Base-by-base conservation (phyloP, 768 basidiomycete species). In the Boletellus sp. region DNA sequence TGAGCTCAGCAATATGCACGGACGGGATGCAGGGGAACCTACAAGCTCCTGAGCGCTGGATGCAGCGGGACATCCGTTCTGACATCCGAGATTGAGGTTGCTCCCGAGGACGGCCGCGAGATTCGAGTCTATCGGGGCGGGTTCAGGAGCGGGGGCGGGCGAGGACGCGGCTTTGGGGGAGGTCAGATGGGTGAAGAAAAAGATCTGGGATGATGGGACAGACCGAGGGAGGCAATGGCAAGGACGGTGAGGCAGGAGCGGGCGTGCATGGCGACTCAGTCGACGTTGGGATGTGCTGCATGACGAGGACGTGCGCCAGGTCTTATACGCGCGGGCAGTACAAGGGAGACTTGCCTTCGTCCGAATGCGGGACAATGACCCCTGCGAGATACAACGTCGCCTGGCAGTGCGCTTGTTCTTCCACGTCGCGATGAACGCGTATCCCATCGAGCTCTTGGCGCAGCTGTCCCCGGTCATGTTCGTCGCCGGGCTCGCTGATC, bases 391-490 rank as follows among this genome's bases (percentile, higher is more conserved):
- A 19, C 31, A 32, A 33, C 42, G 13, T 19, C 22, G 38, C 40
- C 45, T 36, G n/a, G n/a, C n/a, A 32, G 28, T 3, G 28, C 28
- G 28, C 28, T 28, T 28, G 28, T 28, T 28, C 28, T 28, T 11
- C 9, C n/a, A n/a, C n/a, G 1, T 8, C 28, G 28, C 47, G 37
- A 94, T 96, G 94, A 94, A 94, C 70, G 89, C 90, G 28, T 96
- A 95, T 74, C 94, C 94, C 17, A 74, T 81, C 51, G 93, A 97
- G 73, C 75, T 97, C 54, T 74, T 96, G 57, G 76, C 80, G n/a
- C 94, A 96, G 66, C 80, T 91, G 37, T 84, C 83, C 17, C 95
- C 95, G 13, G 83, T 98, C 34, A 90, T 98, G 89, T 95, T 96
- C 64, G 16, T 45, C 45, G 83, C 83, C 35, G 50, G 53, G 59